Conservation (phyloP, 1,284 basidiomycete genomes). For the Anthracocystis panici-leucophaei region DNA sequence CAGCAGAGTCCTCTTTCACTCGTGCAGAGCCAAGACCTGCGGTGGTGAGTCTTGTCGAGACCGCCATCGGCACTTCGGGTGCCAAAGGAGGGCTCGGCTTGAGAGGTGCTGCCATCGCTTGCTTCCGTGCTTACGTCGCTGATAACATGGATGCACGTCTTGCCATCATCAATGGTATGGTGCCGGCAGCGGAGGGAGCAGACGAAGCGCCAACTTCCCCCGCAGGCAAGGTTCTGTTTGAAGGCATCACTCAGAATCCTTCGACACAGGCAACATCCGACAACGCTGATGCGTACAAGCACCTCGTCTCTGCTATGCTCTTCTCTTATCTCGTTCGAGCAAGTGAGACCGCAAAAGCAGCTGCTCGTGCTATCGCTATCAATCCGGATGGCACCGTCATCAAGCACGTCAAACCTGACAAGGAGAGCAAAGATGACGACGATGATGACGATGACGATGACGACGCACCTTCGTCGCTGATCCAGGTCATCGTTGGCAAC, state of each 20-base stretch:
- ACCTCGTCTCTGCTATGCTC: slow-evolving; percentile 57
- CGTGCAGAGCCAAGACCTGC: slow-evolving; percentile 51
- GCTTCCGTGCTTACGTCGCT: slow-evolving; percentile 65
- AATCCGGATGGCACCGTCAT: slow-evolving; percentile 60
- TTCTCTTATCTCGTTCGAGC: slow-evolving; percentile 73
- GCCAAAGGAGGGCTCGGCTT: slow-evolving; percentile 55
- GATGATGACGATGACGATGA: slow-evolving; percentile 71
- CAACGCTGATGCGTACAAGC: slow-evolving; percentile 72
- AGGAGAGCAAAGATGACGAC: slow-evolving; percentile 59
- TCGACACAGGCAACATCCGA: slow-evolving; percentile 39
- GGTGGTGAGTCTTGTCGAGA: slow-evolving; percentile 45
- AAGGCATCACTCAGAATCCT: slow-evolving; percentile 72
- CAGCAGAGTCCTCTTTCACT: slow-evolving; percentile 25
- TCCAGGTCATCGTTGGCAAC: slow-evolving; percentile 75
- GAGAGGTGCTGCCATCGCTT: slow-evolving; percentile 59
- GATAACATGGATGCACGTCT: slow-evolving; percentile 71
- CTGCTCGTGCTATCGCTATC: slow-evolving; percentile 72
- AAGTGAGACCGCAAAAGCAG: slow-evolving; percentile 73
- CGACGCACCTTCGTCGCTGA: slow-evolving; percentile 72
- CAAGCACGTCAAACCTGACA: slow-evolving; percentile 18
- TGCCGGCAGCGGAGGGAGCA: slow-evolving; percentile 19
- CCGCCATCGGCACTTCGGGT: slow-evolving; percentile 52
- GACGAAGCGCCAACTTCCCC: slow-evolving; percentile 49
- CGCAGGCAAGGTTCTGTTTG: slow-evolving; percentile 73
- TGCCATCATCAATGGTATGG: slow-evolving; percentile 73